These are phyloP conservation scores for Forsythia viridissima DNA, from an alignment of 257 asterid species.

Conservation along the genomic window DNA sequence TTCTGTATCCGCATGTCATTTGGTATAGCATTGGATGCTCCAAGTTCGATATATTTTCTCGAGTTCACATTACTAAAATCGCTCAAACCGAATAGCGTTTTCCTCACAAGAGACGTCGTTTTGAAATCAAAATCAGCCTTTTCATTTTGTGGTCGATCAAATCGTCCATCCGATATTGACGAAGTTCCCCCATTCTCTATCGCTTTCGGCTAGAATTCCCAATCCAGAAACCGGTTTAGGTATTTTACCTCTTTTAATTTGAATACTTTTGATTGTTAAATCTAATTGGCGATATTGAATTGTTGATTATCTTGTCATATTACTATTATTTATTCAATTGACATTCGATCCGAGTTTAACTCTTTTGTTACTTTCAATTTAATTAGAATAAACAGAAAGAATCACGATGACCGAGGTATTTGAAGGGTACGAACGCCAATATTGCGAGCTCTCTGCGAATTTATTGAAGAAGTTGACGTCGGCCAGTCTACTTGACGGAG, in stretches of 20 bases:
- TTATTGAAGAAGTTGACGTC: conserved; percentile 23
- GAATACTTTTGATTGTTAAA: not conserved
- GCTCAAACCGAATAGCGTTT: not conserved
- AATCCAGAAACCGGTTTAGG: not conserved
- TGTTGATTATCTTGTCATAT: not conserved
- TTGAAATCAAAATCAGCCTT: not conserved
- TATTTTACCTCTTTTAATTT: not conserved
- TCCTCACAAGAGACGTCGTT: not conserved
- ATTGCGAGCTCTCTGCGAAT: conserved; percentile 23
- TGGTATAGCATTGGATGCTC: too few relatives aligned
- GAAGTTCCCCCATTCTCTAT: not conserved
- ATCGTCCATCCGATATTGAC: not conserved
- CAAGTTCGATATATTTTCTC: too few relatives aligned
- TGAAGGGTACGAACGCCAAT: conserved; percentile 22
- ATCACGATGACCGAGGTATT: conserved; percentile 25
- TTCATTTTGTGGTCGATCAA: not conserved
- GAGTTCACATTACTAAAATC: not conserved
- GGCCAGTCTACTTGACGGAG: conserved; percentile 25
- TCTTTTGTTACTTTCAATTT: not conserved
- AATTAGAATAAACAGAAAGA: not conserved
- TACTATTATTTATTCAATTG: not conserved
- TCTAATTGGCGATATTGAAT: not conserved
- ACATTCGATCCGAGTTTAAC: conserved; percentile 11
- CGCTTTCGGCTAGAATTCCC: not conserved
- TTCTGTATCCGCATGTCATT: too few relatives aligned